Percentiles rank a stretch among this genome's conserved stretches.
Evolutionary conservation across 441 rosid species (phyloP).

Genomic region (Biscutella auriculata): DNA sequence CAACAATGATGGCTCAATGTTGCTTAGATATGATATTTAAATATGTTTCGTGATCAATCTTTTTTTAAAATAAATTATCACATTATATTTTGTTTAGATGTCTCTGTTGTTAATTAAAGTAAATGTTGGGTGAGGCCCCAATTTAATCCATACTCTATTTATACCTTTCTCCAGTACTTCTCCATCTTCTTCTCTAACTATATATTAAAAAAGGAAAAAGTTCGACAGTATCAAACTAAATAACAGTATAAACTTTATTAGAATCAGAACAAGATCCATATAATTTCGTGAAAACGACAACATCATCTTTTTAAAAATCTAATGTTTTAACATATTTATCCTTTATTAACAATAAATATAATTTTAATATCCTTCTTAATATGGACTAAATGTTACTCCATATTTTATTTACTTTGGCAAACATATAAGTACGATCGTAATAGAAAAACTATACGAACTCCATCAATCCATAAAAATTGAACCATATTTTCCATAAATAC

Average conservation of each 20-base stretch:
- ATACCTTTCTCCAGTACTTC: background rate
- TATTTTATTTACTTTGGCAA: background rate
- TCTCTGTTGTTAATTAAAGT: slow-evolving; percentile 12
- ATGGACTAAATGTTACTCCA: no score
- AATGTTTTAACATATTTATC: no score
- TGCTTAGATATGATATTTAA: background rate
- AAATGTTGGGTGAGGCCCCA: slow-evolving; percentile 19
- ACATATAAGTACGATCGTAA: background rate
- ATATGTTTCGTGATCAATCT: background rate
- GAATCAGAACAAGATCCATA: background rate
- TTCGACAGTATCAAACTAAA: no score
- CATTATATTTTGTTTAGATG: slow-evolving; percentile 15
- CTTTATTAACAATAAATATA: background rate
- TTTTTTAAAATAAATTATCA: background rate
- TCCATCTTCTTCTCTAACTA: background rate
- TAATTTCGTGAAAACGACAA: background rate
- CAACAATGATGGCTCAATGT: slow-evolving; percentile 8
- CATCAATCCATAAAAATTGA: slow-evolving; percentile 3
- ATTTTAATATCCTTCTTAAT: background rate
- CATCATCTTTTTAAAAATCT: background rate
- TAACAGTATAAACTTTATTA: background rate
- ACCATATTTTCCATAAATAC: slow-evolving; percentile 4
- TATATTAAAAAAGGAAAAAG: no score
- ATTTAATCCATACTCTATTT: background rate
- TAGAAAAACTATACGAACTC: background rate